Conservation (phyloP, 2,329 filamentous ascomycete genomes). For the Stagonosporopsis rhizophila region DNA sequence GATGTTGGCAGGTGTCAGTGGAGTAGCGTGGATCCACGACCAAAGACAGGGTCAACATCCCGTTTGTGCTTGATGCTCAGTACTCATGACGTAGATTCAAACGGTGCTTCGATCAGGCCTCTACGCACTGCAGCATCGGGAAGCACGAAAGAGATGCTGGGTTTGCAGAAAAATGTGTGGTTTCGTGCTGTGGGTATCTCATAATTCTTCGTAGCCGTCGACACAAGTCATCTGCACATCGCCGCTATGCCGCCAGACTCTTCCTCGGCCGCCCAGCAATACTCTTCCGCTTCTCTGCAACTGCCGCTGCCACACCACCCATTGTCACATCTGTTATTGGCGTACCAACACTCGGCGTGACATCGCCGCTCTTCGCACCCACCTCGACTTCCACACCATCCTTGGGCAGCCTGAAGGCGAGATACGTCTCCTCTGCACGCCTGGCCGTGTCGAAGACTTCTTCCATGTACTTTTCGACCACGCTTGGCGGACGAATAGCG, state of each 20-base stretch:
- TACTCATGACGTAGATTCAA: too few relatives aligned
- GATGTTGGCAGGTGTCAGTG: too few relatives aligned
- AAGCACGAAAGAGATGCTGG: too few relatives aligned
- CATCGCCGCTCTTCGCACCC: conserved; percentile 19
- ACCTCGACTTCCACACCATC: conserved; percentile 27
- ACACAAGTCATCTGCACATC: not conserved
- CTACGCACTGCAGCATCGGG: too few relatives aligned
- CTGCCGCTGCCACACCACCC: conserved; percentile 7
- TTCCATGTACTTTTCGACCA: conserved; percentile 50
- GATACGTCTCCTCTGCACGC: conserved; percentile 61
- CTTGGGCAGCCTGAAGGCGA: conserved; percentile 63
- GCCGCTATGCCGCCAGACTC: not conserved
- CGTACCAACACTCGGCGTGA: conserved; percentile 19
- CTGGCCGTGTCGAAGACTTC: conserved; percentile 62
- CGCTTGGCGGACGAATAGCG: conserved; percentile 58
- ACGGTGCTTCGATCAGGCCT: too few relatives aligned
- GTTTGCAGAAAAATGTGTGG: too few relatives aligned
- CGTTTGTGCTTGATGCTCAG: too few relatives aligned
- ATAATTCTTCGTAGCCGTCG: not conserved
- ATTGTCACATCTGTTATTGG: conserved; percentile 22
- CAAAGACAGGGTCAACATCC: too few relatives aligned
- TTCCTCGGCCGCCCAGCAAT: conserved; percentile 4
- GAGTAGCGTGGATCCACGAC: too few relatives aligned
- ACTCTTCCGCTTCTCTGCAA: conserved; percentile 10
- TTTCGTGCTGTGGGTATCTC: too few relatives aligned